Conservation (phyloP, 2,329 filamentous ascomycete genomes). For the Emergomyces orientalis region DNA sequence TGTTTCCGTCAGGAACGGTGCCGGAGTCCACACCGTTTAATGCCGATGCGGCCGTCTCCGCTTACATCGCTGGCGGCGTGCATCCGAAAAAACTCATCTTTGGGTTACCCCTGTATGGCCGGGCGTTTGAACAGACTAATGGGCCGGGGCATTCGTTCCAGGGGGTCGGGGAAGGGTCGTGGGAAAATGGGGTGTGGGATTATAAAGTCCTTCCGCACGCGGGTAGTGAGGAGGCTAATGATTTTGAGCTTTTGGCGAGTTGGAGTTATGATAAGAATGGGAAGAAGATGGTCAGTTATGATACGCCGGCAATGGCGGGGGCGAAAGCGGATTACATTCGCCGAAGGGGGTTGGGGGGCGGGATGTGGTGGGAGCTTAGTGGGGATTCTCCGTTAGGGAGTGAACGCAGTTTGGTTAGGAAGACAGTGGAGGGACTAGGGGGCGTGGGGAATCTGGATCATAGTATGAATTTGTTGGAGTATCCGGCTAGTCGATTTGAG, state of each 20-base stretch:
- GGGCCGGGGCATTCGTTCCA: conserved; percentile 61
- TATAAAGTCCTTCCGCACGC: conserved; percentile 72
- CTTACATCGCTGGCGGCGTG: conserved; percentile 60
- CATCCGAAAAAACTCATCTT: conserved; percentile 65
- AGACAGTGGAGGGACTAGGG: neutral
- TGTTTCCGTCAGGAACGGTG: conserved; percentile 47
- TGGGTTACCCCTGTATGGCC: conserved; percentile 87
- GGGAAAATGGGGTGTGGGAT: conserved; percentile 79
- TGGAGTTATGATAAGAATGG: conserved; percentile 60
- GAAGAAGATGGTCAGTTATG: conserved; percentile 63
- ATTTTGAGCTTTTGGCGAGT: conserved; percentile 54
- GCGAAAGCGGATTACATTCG: conserved; percentile 65
- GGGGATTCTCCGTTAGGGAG: conserved; percentile 43
- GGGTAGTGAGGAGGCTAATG: conserved; percentile 52
- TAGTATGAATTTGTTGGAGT: neutral
- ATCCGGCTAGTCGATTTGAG: conserved; percentile 1
- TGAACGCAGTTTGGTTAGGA: conserved; percentile 1
- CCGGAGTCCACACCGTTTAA: conserved; percentile 67
- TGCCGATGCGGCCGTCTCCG: conserved; percentile 58
- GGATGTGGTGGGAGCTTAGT: conserved; percentile 96
- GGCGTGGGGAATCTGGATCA: conserved; percentile 4
- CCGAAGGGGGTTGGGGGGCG: conserved; percentile 61
- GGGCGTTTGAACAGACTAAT: conserved; percentile 69
- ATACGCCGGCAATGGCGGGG: conserved; percentile 57
- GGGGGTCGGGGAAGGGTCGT: conserved; percentile 69